Evolutionary conservation across 768 basidiomycete genomes (phyloP).

Genomic region (Boletus edulis): DNA sequence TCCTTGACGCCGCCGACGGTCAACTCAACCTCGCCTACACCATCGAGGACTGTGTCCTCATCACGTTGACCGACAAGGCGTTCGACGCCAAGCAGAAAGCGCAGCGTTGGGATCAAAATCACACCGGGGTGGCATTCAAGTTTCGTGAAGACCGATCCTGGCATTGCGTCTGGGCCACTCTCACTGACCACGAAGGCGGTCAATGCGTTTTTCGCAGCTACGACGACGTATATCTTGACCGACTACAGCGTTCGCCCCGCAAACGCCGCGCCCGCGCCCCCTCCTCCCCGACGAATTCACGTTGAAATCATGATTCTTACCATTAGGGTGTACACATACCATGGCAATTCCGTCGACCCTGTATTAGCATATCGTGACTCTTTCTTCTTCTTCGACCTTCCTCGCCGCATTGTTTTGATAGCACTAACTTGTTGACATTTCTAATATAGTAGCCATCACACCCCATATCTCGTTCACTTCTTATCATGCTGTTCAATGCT

Average conservation of each 20-base stretch:
- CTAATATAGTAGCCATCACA: conserved; percentile 7
- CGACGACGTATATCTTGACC: conserved; percentile 56
- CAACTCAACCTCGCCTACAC: conserved; percentile 36
- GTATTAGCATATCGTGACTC: conserved; percentile 13
- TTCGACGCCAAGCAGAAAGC: conserved; percentile 40
- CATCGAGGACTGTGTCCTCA: conserved; percentile 50
- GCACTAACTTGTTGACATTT: conserved; percentile 4
- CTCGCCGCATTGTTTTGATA: conserved; percentile 14
- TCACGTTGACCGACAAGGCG: conserved; percentile 58
- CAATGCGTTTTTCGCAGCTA: conserved; percentile 55
- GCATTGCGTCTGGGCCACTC: conserved; percentile 66
- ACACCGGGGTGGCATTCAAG: conserved; percentile 49
- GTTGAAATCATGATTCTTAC: conserved; percentile 8
- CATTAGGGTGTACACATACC: conserved; percentile 14
- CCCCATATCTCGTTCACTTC: conserved; percentile 1
- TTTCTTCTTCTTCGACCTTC: neutral
- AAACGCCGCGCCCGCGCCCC: conserved; percentile 29
- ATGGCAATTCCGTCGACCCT: conserved; percentile 1
- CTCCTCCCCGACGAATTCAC: conserved; percentile 22
- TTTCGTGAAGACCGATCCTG: conserved; percentile 47
- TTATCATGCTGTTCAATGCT: conserved; percentile 4
- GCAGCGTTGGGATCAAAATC: conserved; percentile 36
- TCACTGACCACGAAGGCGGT: conserved; percentile 50
- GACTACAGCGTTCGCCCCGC: conserved; percentile 41
- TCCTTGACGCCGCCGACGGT: conserved; percentile 40